Evolutionary conservation across 805 yeast genomes (phyloP).

Genomic region (Candida mattraensis): DNA sequence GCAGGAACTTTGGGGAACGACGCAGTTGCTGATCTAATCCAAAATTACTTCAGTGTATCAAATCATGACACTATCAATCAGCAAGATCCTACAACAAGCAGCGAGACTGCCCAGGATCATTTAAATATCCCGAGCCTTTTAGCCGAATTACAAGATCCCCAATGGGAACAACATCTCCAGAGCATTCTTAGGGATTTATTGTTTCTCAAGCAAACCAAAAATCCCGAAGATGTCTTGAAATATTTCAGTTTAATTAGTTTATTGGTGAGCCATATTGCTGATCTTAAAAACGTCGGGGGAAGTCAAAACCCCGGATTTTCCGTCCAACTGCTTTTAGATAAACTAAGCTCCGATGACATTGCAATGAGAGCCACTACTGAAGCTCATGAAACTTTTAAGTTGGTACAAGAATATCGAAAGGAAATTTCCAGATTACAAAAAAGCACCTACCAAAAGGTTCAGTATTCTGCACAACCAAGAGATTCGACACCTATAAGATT

Average conservation of each 20-base stretch:
- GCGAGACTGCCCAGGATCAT: no score
- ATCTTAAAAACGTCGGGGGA: slow-evolving; percentile 6
- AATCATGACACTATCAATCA: no score
- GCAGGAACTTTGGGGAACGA: slow-evolving; percentile 56
- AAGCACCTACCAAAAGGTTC: slow-evolving; percentile 28
- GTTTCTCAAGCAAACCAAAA: slow-evolving; percentile 11
- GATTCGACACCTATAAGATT: no score
- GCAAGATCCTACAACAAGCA: no score
- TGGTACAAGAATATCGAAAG: slow-evolving; percentile 14
- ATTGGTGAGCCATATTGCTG: slow-evolving; percentile 15
- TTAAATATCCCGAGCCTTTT: no score
- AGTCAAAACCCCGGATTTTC: slow-evolving; percentile 16
- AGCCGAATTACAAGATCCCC: slow-evolving; percentile 3
- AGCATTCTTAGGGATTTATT: slow-evolving; percentile 14
- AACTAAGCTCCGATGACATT: slow-evolving; percentile 30
- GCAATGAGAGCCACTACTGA: slow-evolving; percentile 66
- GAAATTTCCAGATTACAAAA: slow-evolving; percentile 18
- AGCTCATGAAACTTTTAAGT: slow-evolving; percentile 49
- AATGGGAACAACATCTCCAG: slow-evolving; percentile 2
- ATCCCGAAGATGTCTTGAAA: slow-evolving; percentile 5
- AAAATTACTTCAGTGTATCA: slow-evolving; percentile 43
- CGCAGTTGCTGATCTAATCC: slow-evolving; percentile 63
- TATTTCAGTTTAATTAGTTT: slow-evolving; percentile 11
- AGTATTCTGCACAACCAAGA: no score
- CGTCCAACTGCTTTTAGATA: slow-evolving; percentile 19